phyloP scores from a whole-genome alignment of 179 eudicot genomes.

The Beta lomatogona region DNA sequence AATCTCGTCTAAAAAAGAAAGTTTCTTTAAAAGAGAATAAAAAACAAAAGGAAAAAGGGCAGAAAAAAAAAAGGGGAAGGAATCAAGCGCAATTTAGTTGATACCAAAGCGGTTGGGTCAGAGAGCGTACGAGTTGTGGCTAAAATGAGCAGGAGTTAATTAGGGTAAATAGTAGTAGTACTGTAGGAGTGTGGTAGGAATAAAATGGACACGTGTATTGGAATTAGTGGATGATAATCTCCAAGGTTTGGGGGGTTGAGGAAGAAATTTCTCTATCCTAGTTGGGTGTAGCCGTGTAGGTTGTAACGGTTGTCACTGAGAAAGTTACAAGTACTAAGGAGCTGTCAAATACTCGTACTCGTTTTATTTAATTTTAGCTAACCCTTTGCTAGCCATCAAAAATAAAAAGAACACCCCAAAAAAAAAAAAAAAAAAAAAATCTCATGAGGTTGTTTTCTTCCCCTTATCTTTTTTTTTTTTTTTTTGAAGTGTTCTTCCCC shows the following conservation, averaged over 20 bases:
- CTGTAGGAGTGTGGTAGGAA: not conserved
- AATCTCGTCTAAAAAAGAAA: slow-evolving; percentile 33
- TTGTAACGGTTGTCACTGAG: slow-evolving; percentile 33
- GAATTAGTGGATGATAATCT: slow-evolving; percentile 29
- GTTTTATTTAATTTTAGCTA: not conserved
- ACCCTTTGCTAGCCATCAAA: not conserved
- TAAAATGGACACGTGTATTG: slow-evolving; percentile 32
- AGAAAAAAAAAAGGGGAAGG: not conserved
- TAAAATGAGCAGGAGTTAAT: slow-evolving; percentile 41
- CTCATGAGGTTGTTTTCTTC: no score
- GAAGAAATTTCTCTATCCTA: slow-evolving; percentile 1
- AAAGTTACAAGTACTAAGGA: not conserved
- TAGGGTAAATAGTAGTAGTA: not conserved
- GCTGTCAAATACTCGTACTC: slow-evolving; percentile 9
- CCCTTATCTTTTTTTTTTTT: no score
- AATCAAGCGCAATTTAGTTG: slow-evolving; percentile 41
- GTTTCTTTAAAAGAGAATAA: not conserved
- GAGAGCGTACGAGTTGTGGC: slow-evolving; percentile 12
- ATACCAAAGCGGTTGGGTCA: slow-evolving; percentile 28
- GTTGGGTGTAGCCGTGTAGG: not conserved
- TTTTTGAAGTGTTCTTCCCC: no score
- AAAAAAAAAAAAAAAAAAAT: no score
- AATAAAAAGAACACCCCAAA: no score
- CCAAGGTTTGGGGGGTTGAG: slow-evolving; percentile 42
- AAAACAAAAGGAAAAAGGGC: no score